Percentiles rank a stretch among this genome's conserved stretches.
phyloP scores from a whole-genome alignment of 2,329 filamentous ascomycete genomes.

The Clarireedia homoeocarpa region DNA sequence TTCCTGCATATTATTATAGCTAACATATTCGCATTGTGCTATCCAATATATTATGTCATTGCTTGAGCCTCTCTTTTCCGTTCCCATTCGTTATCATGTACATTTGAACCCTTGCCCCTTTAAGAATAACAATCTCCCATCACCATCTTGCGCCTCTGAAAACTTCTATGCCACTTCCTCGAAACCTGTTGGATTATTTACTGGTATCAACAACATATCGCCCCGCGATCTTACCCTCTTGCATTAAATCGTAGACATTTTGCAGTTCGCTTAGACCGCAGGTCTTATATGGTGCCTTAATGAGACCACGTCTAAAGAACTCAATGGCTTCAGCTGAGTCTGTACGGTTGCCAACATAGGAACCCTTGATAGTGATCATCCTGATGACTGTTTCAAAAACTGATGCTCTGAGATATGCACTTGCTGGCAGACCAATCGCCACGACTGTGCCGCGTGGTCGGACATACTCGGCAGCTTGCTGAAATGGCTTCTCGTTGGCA shows the following conservation, averaged over 20 bases:
- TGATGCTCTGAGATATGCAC: slow-evolving; percentile 71
- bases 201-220: slow-evolving; percentile 72
- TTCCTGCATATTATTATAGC: background rate
- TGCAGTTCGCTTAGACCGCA: slow-evolving; percentile 74
- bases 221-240: slow-evolving; percentile 63
- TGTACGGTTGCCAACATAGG: slow-evolving; percentile 86
- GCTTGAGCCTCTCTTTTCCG: background rate
- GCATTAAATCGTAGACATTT: slow-evolving; percentile 71
- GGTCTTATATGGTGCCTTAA: slow-evolving; percentile 81
- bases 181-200: slow-evolving; percentile 36
- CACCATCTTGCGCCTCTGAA: background rate
- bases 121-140: background rate
- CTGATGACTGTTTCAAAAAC: slow-evolving; percentile 84
- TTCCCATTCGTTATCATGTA: background rate
- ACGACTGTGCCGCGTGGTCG: slow-evolving; percentile 75
- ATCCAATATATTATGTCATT: background rate
- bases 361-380: slow-evolving; percentile 90
- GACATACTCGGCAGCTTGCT: slow-evolving; percentile 84
- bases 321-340: slow-evolving; percentile 86
- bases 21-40: background rate
- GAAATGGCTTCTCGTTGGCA: slow-evolving; percentile 85
- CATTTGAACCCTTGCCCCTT: background rate
- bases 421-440: slow-evolving; percentile 80
- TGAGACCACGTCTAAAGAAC: slow-evolving; percentile 71
- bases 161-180: background rate